A percentile compares a stretch with the other conserved stretches of the same genome.
Evolutionary conservation across 768 basidiomycete genomes (phyloP).

Genomic region (Trametes cingulata): DNA sequence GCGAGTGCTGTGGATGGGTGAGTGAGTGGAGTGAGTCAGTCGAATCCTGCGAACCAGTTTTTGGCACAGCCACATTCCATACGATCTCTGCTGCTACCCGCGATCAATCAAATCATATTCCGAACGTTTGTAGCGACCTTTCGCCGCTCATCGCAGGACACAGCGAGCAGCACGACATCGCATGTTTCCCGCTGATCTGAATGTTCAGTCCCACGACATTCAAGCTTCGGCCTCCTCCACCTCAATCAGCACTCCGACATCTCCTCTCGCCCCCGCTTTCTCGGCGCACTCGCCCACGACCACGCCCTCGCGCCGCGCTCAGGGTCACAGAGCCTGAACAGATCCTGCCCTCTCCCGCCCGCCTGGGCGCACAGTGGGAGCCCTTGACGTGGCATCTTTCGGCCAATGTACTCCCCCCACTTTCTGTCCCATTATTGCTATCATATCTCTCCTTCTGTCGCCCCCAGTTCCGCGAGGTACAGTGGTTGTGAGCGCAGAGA

Average conservation of each 20-base stretch:
- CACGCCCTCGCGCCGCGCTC: background rate
- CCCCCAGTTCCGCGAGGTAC: background rate
- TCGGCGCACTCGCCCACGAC: background rate
- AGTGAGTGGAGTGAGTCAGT: background rate
- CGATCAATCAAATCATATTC: no score
- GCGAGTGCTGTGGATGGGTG: background rate
- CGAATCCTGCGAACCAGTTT: background rate
- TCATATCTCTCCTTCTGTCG: background rate
- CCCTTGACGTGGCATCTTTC: background rate
- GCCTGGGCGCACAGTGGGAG: conserved; percentile 1
- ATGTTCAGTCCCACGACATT: background rate
- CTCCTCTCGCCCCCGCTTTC: background rate
- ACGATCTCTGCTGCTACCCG: no score
- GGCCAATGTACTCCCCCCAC: background rate
- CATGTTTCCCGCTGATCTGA: background rate
- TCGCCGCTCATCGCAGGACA: no score
- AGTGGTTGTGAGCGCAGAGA: no score
- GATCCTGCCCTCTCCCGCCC: background rate
- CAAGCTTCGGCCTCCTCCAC: background rate
- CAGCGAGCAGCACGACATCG: background rate
- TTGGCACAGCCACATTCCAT: background rate
- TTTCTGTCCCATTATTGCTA: background rate
- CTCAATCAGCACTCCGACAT: no score
- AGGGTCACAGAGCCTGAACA: background rate
- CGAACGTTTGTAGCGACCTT: background rate